These are phyloP conservation scores for Myxozyma geophila DNA, from an alignment of 805 yeast genomes.

Conservation along the genomic window DNA sequence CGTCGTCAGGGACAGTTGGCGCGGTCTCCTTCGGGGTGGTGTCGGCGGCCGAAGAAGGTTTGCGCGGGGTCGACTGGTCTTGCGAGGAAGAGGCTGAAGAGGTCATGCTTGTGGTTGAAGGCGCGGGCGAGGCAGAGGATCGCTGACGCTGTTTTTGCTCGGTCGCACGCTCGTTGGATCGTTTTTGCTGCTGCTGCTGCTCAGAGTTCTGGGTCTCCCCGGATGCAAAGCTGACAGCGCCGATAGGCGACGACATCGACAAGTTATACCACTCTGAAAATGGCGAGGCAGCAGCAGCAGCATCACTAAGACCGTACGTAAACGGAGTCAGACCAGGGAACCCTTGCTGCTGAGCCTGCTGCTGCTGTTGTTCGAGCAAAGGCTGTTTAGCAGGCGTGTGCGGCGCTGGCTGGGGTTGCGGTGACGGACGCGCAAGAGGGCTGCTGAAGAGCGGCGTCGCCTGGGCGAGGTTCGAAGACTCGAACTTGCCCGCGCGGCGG, in stretches of 20 bases:
- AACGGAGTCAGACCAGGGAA: slow-evolving; percentile 16
- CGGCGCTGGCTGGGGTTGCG: slow-evolving; percentile 2
- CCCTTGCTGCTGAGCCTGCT: slow-evolving; percentile 14
- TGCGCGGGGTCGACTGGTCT: not conserved
- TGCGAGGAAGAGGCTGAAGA: not conserved
- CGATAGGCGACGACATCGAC: slow-evolving; percentile 15
- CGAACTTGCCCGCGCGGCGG: slow-evolving; percentile 13
- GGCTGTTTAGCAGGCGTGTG: slow-evolving; percentile 6
- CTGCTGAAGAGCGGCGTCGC: slow-evolving; percentile 4
- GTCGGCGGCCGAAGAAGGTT: not conserved
- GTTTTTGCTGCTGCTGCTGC: slow-evolving; percentile 6
- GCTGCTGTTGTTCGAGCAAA: not conserved
- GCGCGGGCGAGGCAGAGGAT: slow-evolving; percentile 17
- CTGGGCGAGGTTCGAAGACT: slow-evolving; percentile 2
- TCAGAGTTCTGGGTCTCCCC: not conserved
- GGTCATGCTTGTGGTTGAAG: slow-evolving; percentile 8
- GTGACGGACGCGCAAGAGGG: slow-evolving; percentile 6
- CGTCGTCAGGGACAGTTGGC: slow-evolving; percentile 34
- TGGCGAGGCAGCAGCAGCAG: slow-evolving; percentile 7
- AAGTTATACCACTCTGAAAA: slow-evolving; percentile 21
- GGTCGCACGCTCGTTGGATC: not conserved
- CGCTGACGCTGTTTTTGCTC: not conserved
- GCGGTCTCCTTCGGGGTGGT: slow-evolving; percentile 5
- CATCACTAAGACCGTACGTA: slow-evolving; percentile 5
- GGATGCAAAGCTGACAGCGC: not conserved